Conservation (phyloP, 2,329 filamentous ascomycete genomes). For the Nectriaceae sp. region DNA sequence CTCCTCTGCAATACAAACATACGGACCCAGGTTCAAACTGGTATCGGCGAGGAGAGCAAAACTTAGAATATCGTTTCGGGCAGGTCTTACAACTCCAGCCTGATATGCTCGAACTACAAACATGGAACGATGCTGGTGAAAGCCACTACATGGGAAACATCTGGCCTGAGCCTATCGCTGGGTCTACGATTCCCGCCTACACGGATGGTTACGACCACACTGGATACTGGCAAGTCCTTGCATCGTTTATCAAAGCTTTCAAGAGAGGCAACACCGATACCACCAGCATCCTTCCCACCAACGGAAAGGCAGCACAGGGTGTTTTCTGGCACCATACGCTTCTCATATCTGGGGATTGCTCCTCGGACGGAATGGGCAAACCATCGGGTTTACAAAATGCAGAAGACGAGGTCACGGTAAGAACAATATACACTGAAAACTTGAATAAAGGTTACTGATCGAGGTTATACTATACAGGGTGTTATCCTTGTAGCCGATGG, state of each 20-base stretch:
- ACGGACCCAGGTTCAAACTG: slow-evolving; percentile 4
- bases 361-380: slow-evolving; percentile 3
- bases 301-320: slow-evolving; percentile 1
- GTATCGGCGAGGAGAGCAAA: slow-evolving; percentile 9
- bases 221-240: slow-evolving; percentile 7
- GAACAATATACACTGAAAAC: neutral
- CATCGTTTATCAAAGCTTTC: slow-evolving; percentile 6
- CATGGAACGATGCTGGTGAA: slow-evolving; percentile 23
- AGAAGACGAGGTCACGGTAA: slow-evolving; percentile 1
- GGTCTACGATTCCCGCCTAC: slow-evolving; percentile 1
- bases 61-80: slow-evolving; percentile 9
- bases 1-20: slow-evolving; percentile 12
- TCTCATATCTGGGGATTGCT: slow-evolving; percentile 4
- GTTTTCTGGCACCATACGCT: slow-evolving; percentile 9
- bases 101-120: slow-evolving; percentile 12
- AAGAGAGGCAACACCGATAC: slow-evolving; percentile 5
- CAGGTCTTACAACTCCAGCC: slow-evolving; percentile 7
- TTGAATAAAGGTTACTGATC: neutral
- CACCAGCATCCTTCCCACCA: slow-evolving; percentile 1
- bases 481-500: slow-evolving; percentile 3
- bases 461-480: neutral
- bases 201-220: slow-evolving; percentile 7
- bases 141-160: slow-evolving; percentile 21
- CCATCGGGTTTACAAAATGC: slow-evolving; percentile 3
- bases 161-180: slow-evolving; percentile 8